Conservation (phyloP, 2,329 filamentous ascomycete species). For the Fusarium algeriense region DNA sequence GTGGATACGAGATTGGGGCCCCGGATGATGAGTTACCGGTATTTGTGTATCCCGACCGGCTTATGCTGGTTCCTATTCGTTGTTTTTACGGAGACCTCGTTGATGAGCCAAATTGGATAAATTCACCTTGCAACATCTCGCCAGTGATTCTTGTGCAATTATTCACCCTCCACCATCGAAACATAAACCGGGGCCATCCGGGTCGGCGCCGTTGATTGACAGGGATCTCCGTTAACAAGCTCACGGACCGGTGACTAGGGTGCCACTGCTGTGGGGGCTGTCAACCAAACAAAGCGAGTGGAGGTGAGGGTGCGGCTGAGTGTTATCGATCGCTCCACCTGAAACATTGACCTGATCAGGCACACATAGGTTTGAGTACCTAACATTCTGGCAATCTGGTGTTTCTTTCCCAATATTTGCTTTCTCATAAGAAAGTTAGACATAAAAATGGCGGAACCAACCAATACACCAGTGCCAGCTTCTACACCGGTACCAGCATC, state of each 20-base stretch:
- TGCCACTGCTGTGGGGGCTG: conserved; percentile 12
- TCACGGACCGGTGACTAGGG: conserved; percentile 18
- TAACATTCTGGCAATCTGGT: neutral
- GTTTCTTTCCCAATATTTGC: neutral
- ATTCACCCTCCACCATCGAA: neutral
- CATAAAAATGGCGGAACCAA: conserved; percentile 59
- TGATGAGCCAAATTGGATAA: neutral
- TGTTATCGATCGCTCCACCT: conserved; percentile 32
- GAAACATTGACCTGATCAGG: conserved; percentile 23
- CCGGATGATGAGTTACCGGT: conserved; percentile 22
- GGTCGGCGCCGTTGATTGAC: conserved; percentile 16
- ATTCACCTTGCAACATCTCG: neutral
- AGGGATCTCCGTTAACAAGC: conserved; percentile 27
- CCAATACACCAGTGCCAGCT: conserved; percentile 60
- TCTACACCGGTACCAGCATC: conserved; percentile 60
- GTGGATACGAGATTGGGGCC: conserved; percentile 27
- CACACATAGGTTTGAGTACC: conserved; percentile 9
- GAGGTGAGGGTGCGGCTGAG: conserved; percentile 27
- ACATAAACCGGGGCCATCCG: conserved; percentile 17
- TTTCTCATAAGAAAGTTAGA: conserved; percentile 2
- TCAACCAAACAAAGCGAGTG: conserved; percentile 11
- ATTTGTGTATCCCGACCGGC: conserved; percentile 26
- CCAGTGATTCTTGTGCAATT: neutral
- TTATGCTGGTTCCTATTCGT: conserved; percentile 18
- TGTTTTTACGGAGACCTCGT: neutral